Evolutionary conservation across 805 yeast species (phyloP), one percentile per base, ranked within the genome.

Genomic region (Myxozyma udenii): DNA sequence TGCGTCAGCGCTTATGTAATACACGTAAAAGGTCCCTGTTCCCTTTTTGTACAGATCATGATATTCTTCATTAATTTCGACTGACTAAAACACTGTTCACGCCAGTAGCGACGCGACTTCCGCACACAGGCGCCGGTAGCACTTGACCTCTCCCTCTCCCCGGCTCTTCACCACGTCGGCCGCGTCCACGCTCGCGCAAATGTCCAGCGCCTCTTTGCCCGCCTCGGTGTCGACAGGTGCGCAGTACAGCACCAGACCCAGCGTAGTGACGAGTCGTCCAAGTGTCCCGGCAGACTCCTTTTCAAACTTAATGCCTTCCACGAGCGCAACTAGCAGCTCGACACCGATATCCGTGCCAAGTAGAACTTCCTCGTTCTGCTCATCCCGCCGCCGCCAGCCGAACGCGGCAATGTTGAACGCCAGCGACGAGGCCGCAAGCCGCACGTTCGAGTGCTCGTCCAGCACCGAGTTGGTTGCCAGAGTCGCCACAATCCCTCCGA

Each of bases 381-480:
- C 35, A 11, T 51, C 40, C 2, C 63, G 49, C 14, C 40, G 40
- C 2, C 21, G 25, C 37, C 52, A 60, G 14, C 42, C 51, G 41
- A 36, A 47, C 3, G 52, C 55, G 3, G 55, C 42, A 21, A 60
- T 36, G 41, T 60, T 60, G 41, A 48, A 60, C n/a, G 56, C 58
- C 14, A 60, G 41, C 11, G 57, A 41, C 14, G 62, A 53, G 6
- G 63, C 63, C 18, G 63, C 63, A 4, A 57, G 24, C 2, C 62
- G 45, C 7, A 57, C 62, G 28, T 60, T 60, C 14, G 47, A 21
- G 35, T 57, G 56, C 12, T 18, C 35, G 33, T 55, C 57, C 16
- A 60, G 51, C 22, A 60, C 26, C 12, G 54, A 45, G 4, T 41
- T 47, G 14, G 54, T 46, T 3, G 42, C 41, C 5, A 61, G 42